phyloP scores from a whole-genome alignment of 768 basidiomycete species.

The Suillus cothurnatus region DNA sequence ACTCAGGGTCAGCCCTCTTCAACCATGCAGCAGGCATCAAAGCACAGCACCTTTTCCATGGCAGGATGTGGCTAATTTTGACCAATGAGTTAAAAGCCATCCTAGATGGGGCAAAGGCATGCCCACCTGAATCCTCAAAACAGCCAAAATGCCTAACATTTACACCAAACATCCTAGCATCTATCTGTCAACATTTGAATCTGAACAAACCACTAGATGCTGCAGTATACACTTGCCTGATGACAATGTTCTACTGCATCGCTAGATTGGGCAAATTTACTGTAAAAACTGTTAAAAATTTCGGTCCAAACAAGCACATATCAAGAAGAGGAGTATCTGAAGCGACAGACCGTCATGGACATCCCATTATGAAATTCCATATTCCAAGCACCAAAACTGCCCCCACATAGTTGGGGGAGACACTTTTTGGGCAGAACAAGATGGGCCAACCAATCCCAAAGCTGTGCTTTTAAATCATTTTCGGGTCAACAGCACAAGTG shows the following conservation, averaged over 20 bases:
- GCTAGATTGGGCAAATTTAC: slow-evolving; percentile 43
- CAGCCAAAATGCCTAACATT: slow-evolving; percentile 16
- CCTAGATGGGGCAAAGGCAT: slow-evolving; percentile 1
- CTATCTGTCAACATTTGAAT: slow-evolving; percentile 20
- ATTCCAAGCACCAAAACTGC: slow-evolving; percentile 14
- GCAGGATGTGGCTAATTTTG: slow-evolving; percentile 16
- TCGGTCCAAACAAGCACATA: slow-evolving; percentile 33
- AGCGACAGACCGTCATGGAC: slow-evolving; percentile 24
- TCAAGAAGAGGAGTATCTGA: slow-evolving; percentile 16
- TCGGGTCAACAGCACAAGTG: not conserved
- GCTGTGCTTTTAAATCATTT: slow-evolving; percentile 29
- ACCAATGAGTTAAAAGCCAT: slow-evolving; percentile 14
- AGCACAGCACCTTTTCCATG: slow-evolving; percentile 29
- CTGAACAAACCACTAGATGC: slow-evolving; percentile 32
- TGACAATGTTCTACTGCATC: slow-evolving; percentile 38
- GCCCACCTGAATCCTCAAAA: slow-evolving; percentile 26
- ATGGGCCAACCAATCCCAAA: slow-evolving; percentile 25
- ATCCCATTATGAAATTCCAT: slow-evolving; percentile 24
- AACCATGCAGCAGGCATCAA: slow-evolving; percentile 20
- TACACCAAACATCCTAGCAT: not conserved
- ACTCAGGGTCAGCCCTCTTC: slow-evolving; percentile 10
- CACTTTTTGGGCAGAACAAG: slow-evolving; percentile 16
- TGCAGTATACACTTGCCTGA: slow-evolving; percentile 39
- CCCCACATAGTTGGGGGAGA: slow-evolving; percentile 1
- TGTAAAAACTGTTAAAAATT: slow-evolving; percentile 32